A percentile compares a stretch with the other conserved stretches of the same genome.
Conservation (phyloP, 2,329 filamentous ascomycete genomes). For the Fusarium pininemorale region DNA sequence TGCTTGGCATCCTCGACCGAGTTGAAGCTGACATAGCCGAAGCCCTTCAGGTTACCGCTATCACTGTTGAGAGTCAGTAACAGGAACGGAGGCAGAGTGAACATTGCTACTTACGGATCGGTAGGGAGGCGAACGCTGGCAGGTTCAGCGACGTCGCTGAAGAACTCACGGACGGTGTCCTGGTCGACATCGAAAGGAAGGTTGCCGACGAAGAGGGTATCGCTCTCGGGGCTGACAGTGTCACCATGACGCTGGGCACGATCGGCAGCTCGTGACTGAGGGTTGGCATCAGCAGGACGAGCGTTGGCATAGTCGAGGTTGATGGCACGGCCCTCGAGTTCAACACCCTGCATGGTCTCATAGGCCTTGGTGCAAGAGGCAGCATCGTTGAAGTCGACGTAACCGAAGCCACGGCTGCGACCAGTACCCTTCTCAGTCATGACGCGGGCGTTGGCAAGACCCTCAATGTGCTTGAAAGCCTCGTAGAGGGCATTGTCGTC, state of each 20-base stretch:
- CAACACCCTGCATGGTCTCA: constrained; percentile 76
- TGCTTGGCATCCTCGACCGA: constrained; percentile 84
- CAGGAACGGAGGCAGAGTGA: neutral
- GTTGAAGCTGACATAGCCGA: constrained; percentile 87
- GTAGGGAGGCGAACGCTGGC: constrained; percentile 88
- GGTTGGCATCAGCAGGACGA: constrained; percentile 64
- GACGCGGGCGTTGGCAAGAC: constrained; percentile 77
- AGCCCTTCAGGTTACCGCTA: constrained; percentile 86
- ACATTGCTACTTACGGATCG: constrained; percentile 67
- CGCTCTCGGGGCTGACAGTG: constrained; percentile 78
- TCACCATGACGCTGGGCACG: constrained; percentile 80
- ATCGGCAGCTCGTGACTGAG: constrained; percentile 67
- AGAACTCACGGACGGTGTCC: constrained; percentile 77
- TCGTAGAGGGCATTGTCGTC: constrained; percentile 83
- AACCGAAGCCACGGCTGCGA: constrained; percentile 91
- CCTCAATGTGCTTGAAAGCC: constrained; percentile 83
- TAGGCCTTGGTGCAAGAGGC: constrained; percentile 76
- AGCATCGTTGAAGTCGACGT: constrained; percentile 82
- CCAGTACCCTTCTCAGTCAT: constrained; percentile 84
- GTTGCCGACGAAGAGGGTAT: constrained; percentile 93
- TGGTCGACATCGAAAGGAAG: constrained; percentile 85
- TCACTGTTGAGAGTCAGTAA: constrained; percentile 61
- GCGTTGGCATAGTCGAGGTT: constrained; percentile 83
- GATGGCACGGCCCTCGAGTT: constrained; percentile 77
- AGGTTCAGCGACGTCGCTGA: constrained; percentile 75